Evolutionary conservation across 106 monocot species (phyloP).

Genomic region (Alisma plantagoaquatica): DNA sequence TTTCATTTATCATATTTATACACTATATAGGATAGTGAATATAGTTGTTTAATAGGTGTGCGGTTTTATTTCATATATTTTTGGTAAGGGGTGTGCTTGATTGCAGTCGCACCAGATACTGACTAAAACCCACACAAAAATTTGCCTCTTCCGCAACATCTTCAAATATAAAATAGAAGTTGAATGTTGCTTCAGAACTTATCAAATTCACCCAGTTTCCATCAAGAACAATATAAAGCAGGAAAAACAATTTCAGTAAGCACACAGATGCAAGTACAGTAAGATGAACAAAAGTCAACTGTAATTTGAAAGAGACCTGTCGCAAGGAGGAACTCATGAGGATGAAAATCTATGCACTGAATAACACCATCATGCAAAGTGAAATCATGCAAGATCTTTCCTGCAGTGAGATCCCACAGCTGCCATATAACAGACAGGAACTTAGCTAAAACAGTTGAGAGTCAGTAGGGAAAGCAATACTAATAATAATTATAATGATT

Average conservation of each 20-base stretch:
- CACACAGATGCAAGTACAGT: not conserved
- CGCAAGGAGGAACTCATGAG: conserved; percentile 92
- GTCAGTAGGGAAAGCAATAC: not conserved
- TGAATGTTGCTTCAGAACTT: no score
- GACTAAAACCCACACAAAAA: no score
- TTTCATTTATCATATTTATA: no score
- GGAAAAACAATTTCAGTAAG: not conserved
- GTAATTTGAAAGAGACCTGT: conserved; percentile 48
- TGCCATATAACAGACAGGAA: conserved; percentile 8
- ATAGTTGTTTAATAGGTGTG: no score
- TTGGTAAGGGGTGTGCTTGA: no score
- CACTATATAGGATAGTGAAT: no score
- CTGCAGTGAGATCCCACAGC: conserved; percentile 96
- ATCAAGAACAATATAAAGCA: not conserved
- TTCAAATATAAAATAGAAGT: no score
- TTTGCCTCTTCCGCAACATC: no score
- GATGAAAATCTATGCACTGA: conserved; percentile 81
- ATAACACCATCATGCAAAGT: conserved; percentile 65
- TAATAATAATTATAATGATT: not conserved
- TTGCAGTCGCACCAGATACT: no score
- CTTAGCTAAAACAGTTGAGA: not conserved
- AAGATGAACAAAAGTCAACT: not conserved
- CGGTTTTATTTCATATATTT: no score
- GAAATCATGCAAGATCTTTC: conserved; percentile 90
- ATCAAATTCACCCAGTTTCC: not conserved